These are phyloP conservation scores for Dioscorea zingiberensis DNA, from an alignment of 106 monocot species.

Conservation along the genomic window DNA sequence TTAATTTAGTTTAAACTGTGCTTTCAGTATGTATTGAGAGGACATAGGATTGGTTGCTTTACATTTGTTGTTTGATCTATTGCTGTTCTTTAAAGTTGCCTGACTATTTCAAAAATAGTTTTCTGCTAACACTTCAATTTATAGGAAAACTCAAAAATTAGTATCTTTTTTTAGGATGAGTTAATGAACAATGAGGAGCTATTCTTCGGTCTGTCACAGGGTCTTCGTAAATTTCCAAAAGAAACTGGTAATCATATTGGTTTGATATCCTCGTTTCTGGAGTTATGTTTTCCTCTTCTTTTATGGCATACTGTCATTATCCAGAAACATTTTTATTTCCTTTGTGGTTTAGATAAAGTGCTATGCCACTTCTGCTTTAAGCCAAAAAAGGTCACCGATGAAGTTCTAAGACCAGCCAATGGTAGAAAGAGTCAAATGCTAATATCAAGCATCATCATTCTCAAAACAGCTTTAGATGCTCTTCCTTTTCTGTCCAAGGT, in stretches of 20 bases:
- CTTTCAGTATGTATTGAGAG: too few species aligned
- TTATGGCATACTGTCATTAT: too few species aligned
- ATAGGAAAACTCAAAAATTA: too few species aligned
- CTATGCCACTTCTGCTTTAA: slow-evolving; percentile 97
- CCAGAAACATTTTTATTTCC: not conserved
- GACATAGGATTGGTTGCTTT: too few species aligned
- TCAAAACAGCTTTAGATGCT: slow-evolving; percentile 83
- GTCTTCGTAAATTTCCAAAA: slow-evolving; percentile 96
- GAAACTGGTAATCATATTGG: slow-evolving; percentile 58
- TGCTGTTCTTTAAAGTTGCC: too few species aligned
- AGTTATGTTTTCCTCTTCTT: not conserved
- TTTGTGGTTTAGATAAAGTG: slow-evolving; percentile 55
- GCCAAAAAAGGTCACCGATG: slow-evolving; percentile 62
- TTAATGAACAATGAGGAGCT: slow-evolving; percentile 88
- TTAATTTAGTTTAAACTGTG: too few species aligned
- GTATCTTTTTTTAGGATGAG: slow-evolving; percentile 63
- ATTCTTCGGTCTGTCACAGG: slow-evolving; percentile 94
- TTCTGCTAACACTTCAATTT: too few species aligned
- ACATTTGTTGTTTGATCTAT: too few species aligned
- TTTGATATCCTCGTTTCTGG: not conserved
- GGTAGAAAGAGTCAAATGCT: slow-evolving; percentile 84
- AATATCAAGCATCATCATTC: slow-evolving; percentile 83
- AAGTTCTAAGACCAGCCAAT: slow-evolving; percentile 53
- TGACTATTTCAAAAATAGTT: too few species aligned
- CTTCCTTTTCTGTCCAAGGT: slow-evolving; percentile 93